Evolutionary conservation across 371 early-diverging fungal species (phyloP), one percentile per base, ranked within the genome.

Genomic region (Zopfochytrium polystomum): DNA sequence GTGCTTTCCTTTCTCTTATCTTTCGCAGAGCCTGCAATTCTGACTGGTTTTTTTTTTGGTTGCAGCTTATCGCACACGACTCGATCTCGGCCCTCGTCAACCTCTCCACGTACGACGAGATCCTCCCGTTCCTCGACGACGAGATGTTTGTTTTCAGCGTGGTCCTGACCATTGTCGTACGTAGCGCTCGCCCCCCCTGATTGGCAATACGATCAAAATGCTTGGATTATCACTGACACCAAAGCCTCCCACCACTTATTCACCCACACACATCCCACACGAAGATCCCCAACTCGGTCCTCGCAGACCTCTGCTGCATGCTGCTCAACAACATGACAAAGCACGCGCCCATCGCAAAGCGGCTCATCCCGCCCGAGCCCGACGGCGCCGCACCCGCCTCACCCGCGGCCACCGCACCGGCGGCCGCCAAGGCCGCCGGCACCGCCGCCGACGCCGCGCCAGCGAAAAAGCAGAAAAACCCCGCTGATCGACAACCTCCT

Each of bases 281-380:
- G n/a, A n/a, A 81, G 82, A 68, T 80, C 29, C 81, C 85, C 18
- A 80, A 75, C 30, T 78, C 81, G 2, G 75, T 87, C 3, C 59
- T 89, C 23, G 86, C 90, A 0, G 92, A 91, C 70, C 77, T 86
- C 32, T 88, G 82, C 45, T 90, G 90, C 68, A 95, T 95, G 96
- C 79, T n/a, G 15, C 74, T 96, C 50, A 92, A 93, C 60, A 96
- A 96, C 73, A 74, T 95, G 69, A 85, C 93, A 38, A 94, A 94
- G 65, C 61, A 79, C 47, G 86, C 83, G 52, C 57, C 67, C 2
- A 75, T 84, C 23, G 79, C 85, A 49, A 68, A 68, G 42, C 78
- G 78, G 61, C 63, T 92, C 6, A 52, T 90, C 31, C 70, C 70
- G 50, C 35, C 51, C 35, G 32, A 50, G 49, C 30, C 25, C 30